Conservation (phyloP, 2,329 filamentous ascomycete genomes). For the Hymenotorrendiella dingleyae region DNA sequence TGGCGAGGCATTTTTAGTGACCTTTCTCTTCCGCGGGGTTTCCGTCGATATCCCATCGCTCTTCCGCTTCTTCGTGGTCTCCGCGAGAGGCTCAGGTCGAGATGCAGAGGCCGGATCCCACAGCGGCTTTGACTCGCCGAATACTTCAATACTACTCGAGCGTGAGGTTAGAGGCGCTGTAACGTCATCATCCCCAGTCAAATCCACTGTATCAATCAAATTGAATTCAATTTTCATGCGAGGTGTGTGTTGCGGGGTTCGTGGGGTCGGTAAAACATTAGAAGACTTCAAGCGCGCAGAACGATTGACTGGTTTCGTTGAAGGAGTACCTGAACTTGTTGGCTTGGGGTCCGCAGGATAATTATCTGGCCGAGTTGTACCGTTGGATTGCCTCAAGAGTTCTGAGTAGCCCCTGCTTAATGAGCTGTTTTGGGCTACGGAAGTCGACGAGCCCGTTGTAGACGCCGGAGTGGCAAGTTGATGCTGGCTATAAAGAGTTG, state of each 20-base stretch:
- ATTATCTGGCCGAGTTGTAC: conserved; percentile 8
- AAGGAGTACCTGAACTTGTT: conserved; percentile 20
- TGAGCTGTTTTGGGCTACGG: conserved; percentile 10
- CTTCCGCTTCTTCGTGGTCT: conserved; percentile 28
- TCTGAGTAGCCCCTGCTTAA: conserved; percentile 19
- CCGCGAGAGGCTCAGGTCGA: conserved; percentile 22
- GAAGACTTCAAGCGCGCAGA: conserved; percentile 11
- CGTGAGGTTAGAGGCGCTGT: conserved; percentile 11
- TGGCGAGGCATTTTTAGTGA: background rate
- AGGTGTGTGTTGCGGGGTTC: conserved; percentile 29
- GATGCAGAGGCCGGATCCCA: conserved; percentile 26
- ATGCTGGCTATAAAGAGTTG: conserved; percentile 25
- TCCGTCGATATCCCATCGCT: conserved; percentile 26
- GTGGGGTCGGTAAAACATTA: conserved; percentile 26
- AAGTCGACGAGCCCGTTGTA: conserved; percentile 17
- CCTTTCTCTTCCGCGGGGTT: conserved; percentile 11
- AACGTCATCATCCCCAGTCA: conserved; percentile 25
- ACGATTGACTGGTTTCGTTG: conserved; percentile 13
- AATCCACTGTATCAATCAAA: conserved; percentile 28
- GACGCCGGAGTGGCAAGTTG: conserved; percentile 30
- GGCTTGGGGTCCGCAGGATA: background rate
- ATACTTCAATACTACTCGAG: conserved; percentile 23
- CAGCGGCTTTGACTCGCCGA: conserved; percentile 18
- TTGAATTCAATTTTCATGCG: conserved; percentile 14
- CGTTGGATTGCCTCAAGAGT: conserved; percentile 17